These are phyloP conservation scores for Begonia masoniana DNA, from an alignment of 306 rosid species.

Conservation along the genomic window DNA sequence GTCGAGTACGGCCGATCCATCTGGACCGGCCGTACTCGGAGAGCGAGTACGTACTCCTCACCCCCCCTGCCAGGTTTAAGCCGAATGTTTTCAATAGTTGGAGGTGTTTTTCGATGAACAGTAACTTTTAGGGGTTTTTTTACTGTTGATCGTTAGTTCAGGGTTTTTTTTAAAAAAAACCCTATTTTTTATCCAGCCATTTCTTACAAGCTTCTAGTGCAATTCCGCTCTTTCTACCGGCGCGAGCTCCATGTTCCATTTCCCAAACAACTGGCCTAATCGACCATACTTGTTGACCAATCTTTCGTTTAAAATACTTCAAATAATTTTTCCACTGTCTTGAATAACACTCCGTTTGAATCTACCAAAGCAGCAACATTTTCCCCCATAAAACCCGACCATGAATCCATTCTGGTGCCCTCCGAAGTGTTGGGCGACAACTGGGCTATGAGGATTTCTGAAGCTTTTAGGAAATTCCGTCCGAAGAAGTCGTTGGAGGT, in stretches of 20 bases:
- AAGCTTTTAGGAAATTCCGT: constrained; percentile 46
- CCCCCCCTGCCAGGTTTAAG: too few relatives aligned
- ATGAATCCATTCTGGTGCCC: constrained; percentile 42
- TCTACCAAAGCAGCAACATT: constrained; percentile 30
- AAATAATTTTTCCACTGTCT: constrained; percentile 38
- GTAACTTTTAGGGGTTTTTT: too few relatives aligned
- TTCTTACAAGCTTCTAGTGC: constrained; percentile 13
- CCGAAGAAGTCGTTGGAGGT: constrained; percentile 22
- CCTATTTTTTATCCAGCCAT: constrained; percentile 47
- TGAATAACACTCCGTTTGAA: constrained; percentile 43
- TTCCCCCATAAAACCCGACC: constrained; percentile 28
- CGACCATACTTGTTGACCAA: constrained; percentile 31
- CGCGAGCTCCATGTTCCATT: constrained; percentile 16
- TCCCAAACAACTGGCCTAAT: constrained; percentile 39
- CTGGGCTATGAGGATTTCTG: constrained; percentile 31
- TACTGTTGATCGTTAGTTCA: too few relatives aligned
- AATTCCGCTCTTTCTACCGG: constrained; percentile 28
- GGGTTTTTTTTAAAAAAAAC: too few relatives aligned
- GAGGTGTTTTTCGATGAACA: too few relatives aligned
- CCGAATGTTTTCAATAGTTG: too few relatives aligned
- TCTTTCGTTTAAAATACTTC: constrained; percentile 20
- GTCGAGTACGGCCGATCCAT: too few relatives aligned
- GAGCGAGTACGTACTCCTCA: too few relatives aligned
- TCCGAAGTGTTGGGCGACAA: constrained; percentile 25
- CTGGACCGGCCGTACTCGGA: too few relatives aligned